Evolutionary conservation across 331 rosid genomes (phyloP).

Genomic region (Acacia pycnantha): DNA sequence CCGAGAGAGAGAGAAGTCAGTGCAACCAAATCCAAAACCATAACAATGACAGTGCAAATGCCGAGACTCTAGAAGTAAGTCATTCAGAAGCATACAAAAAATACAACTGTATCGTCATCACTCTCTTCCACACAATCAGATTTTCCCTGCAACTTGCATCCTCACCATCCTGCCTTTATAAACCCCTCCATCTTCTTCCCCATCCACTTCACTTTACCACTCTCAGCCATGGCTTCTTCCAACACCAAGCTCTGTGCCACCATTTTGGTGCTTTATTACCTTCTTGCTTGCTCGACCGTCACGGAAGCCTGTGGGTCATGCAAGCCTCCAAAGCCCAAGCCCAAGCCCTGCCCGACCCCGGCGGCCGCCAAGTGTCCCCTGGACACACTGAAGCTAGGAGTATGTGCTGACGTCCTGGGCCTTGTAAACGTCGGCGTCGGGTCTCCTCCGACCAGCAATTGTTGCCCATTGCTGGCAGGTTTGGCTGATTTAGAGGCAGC

Average conservation of each 20-base stretch:
- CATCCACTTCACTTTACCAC: not conserved
- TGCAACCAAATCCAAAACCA: not conserved
- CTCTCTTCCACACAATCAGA: slow-evolving; percentile 54
- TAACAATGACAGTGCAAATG: not conserved
- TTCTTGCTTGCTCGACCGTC: slow-evolving; percentile 40
- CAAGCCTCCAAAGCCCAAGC: too few species aligned
- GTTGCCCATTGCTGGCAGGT: slow-evolving; percentile 68
- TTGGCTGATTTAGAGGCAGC: slow-evolving; percentile 70
- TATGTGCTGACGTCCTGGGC: slow-evolving; percentile 58
- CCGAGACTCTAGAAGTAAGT: not conserved
- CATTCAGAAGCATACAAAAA: slow-evolving; percentile 48
- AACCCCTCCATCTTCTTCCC: slow-evolving; percentile 11
- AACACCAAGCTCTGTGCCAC: slow-evolving; percentile 44
- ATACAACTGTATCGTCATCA: slow-evolving; percentile 30
- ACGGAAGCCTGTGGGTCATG: slow-evolving; percentile 49
- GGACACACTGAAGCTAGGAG: slow-evolving; percentile 74
- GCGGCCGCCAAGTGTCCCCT: slow-evolving; percentile 47
- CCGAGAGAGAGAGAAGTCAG: not conserved
- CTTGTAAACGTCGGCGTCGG: slow-evolving; percentile 48
- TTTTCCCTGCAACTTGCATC: slow-evolving; percentile 20
- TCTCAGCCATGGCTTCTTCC: slow-evolving; percentile 51
- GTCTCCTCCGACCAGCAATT: slow-evolving; percentile 47
- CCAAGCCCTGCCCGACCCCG: too few species aligned
- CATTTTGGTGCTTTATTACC: slow-evolving; percentile 47
- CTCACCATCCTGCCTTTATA: slow-evolving; percentile 53